phyloP scores from a whole-genome alignment of 2,329 filamentous ascomycete species.

The Cordyceps cateniannulata region DNA sequence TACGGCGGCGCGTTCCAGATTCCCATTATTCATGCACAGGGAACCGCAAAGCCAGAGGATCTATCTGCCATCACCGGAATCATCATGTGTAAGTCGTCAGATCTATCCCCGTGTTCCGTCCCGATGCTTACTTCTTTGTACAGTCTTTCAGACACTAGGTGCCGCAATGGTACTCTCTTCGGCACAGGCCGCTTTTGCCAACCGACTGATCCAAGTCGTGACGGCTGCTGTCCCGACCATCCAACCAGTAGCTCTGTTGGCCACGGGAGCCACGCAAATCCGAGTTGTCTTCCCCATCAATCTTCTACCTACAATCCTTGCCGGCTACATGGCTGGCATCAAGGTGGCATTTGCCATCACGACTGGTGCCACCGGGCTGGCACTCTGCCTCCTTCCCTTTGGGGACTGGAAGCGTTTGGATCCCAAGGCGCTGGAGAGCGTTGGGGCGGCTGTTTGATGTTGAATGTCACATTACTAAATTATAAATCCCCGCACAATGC shows the following conservation, averaged over 20 bases:
- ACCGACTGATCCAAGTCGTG: neutral
- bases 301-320: neutral
- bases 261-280: neutral
- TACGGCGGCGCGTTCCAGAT: slow-evolving; percentile 34
- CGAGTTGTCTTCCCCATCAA: neutral
- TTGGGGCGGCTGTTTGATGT: neutral
- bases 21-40: slow-evolving; percentile 37
- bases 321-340: neutral
- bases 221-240: neutral
- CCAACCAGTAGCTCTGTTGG: neutral
- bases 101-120: neutral
- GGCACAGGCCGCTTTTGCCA: neutral
- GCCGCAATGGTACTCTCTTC: neutral
- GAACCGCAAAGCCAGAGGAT: slow-evolving; percentile 21
- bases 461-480: no score
- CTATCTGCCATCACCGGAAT: slow-evolving; percentile 10
- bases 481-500: neutral
- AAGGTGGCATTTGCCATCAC: neutral
- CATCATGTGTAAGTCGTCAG: neutral
- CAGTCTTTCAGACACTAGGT: neutral
- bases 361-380: neutral
- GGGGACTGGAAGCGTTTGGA: neutral
- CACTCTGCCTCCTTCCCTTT: neutral
- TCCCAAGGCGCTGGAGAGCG: neutral
- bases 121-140: neutral